Evolutionary conservation across 139 green algal genomes (phyloP).

Genomic region (Dunaliella primolecta): DNA sequence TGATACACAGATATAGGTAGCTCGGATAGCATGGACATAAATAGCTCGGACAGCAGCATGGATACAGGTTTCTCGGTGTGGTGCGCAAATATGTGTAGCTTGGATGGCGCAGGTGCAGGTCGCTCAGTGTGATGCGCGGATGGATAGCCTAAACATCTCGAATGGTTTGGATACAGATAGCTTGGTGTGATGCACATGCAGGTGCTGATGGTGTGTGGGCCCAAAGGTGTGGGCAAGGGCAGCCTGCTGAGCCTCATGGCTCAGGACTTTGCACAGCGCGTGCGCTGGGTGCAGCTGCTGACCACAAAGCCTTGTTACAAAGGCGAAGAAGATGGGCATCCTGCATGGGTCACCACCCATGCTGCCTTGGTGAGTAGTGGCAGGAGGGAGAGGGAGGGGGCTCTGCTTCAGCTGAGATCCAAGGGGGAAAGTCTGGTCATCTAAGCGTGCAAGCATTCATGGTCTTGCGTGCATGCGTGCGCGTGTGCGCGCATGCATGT

Average conservation of each 20-base stretch:
- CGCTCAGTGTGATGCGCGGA: too few species aligned
- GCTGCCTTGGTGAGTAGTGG: too few species aligned
- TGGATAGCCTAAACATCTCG: not conserved
- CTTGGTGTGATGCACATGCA: conserved; percentile 10
- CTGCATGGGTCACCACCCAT: not conserved
- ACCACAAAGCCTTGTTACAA: conserved; percentile 30
- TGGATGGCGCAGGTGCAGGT: too few species aligned
- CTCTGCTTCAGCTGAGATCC: too few species aligned
- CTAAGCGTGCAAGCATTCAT: too few species aligned
- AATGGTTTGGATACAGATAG: not conserved
- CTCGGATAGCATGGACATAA: too few species aligned
- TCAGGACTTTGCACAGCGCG: conserved; percentile 20
- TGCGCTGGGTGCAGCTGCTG: conserved; percentile 26
- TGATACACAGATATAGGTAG: too few species aligned
- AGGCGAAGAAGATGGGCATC: conserved; percentile 1
- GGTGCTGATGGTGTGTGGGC: conserved; percentile 48
- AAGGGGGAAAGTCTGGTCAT: too few species aligned
- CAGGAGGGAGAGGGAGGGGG: too few species aligned
- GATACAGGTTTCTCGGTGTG: not conserved
- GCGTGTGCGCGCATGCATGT: not conserved
- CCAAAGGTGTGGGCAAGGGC: conserved; percentile 38
- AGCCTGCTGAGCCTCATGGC: conserved; percentile 42
- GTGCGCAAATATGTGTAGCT: too few species aligned
- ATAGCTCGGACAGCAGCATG: conserved; percentile 1
- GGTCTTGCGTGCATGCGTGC: not conserved